Evolutionary conservation across 257 asterid genomes (phyloP).

Genomic region (Capsicum rhomboideum): DNA sequence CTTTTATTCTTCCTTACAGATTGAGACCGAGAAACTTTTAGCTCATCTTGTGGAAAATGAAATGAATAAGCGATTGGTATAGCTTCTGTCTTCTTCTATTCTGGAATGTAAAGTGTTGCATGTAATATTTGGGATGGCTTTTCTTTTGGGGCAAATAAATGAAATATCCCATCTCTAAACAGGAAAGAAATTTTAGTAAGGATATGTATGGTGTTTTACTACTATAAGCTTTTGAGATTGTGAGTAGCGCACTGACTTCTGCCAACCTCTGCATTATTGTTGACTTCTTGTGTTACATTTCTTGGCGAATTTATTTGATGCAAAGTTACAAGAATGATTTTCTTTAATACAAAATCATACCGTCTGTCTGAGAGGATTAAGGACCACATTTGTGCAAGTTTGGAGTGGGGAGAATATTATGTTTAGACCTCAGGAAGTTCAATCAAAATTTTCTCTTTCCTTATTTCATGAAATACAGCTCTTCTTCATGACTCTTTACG

Average conservation of each 20-base stretch:
- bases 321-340: neutral
- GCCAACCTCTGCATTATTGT: neutral
- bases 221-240: neutral
- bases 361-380: neutral
- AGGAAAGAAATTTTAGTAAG: neutral
- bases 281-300: neutral
- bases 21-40: slow-evolving; percentile 94
- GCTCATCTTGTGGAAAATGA: slow-evolving; percentile 96
- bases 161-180: neutral
- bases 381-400: neutral
- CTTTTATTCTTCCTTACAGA: slow-evolving; percentile 30
- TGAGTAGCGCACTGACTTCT: neutral
- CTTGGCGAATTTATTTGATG: neutral
- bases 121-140: neutral
- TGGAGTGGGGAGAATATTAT: neutral
- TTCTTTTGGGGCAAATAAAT: neutral
- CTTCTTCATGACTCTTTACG: neutral
- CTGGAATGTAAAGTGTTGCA: neutral
- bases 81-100: neutral
- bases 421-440: neutral
- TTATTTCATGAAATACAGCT: neutral
- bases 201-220: neutral
- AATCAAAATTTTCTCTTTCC: neutral
- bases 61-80: slow-evolving; percentile 82
- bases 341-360: neutral